phyloP scores from a whole-genome alignment of 2,329 filamentous ascomycete genomes.

The Mollisia scopiformis region DNA sequence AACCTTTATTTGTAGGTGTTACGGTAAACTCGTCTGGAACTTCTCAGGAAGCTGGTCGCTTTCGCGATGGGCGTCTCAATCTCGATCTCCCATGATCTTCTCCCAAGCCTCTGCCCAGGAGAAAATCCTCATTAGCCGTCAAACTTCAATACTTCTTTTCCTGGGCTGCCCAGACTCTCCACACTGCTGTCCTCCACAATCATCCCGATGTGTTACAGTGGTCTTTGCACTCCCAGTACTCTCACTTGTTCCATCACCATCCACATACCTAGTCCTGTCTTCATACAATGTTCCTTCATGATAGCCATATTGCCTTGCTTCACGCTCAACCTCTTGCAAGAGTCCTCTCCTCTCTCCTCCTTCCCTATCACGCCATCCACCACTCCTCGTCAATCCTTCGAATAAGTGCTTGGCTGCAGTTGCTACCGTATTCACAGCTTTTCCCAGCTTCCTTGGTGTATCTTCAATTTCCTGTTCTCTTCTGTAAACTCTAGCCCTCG shows the following conservation, averaged over 20 bases:
- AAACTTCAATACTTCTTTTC: constrained; percentile 9
- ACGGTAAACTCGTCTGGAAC: too few species aligned
- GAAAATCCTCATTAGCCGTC: background rate
- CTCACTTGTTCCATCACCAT: constrained; percentile 16
- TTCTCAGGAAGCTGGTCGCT: too few species aligned
- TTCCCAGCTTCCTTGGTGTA: background rate
- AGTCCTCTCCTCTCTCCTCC: constrained; percentile 6
- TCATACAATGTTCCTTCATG: constrained; percentile 7
- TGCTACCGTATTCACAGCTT: background rate
- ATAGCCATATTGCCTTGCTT: constrained; percentile 6
- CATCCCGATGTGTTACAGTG: constrained; percentile 9
- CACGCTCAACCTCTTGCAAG: background rate
- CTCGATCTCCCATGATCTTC: background rate
- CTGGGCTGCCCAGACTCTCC: constrained; percentile 9
- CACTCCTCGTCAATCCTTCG: constrained; percentile 4
- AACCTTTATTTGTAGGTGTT: background rate
- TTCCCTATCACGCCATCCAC: constrained; percentile 2
- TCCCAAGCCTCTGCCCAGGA: background rate
- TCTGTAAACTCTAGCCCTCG: background rate
- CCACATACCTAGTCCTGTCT: background rate
- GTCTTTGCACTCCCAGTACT: constrained; percentile 4
- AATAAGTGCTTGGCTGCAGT: background rate
- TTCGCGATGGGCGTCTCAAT: too few species aligned
- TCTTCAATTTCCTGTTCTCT: constrained; percentile 1
- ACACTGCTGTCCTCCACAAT: constrained; percentile 17